These are phyloP conservation scores for Rhododendron ferrugineum DNA, from an alignment of 148 eudicot genomes.

Conservation along the genomic window DNA sequence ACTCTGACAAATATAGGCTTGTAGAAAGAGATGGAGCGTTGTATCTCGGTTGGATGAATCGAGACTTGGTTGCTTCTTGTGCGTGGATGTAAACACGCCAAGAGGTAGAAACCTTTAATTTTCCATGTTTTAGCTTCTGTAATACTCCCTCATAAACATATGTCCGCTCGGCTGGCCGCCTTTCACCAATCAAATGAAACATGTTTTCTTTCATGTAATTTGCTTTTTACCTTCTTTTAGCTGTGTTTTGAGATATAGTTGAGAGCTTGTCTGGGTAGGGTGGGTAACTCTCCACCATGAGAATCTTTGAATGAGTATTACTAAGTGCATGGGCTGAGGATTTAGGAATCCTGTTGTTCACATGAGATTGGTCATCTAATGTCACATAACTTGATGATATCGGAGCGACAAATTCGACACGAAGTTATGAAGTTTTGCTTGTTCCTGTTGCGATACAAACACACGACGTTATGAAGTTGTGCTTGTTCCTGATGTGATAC, in stretches of 20 bases:
- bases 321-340: neutral
- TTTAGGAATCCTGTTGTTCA: neutral
- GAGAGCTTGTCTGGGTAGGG: neutral
- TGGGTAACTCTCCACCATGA: neutral
- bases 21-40: constrained; percentile 32
- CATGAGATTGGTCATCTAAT: neutral
- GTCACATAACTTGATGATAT: neutral
- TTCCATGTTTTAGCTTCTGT: neutral
- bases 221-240: neutral
- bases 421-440: neutral
- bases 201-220: neutral
- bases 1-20: constrained; percentile 25
- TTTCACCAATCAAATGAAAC: neutral
- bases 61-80: constrained; percentile 34
- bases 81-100: constrained; percentile 26
- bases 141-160: neutral
- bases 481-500: neutral
- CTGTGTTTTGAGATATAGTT: neutral
- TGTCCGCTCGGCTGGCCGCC: neutral
- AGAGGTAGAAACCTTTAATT: neutral
- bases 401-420: neutral
- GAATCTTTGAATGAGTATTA: neutral
- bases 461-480: neutral
- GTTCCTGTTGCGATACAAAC: neutral
- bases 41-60: constrained; percentile 39